Base-by-base conservation (phyloP, 2,329 filamentous ascomycete genomes). In the Aspergillus chevalieri region DNA sequence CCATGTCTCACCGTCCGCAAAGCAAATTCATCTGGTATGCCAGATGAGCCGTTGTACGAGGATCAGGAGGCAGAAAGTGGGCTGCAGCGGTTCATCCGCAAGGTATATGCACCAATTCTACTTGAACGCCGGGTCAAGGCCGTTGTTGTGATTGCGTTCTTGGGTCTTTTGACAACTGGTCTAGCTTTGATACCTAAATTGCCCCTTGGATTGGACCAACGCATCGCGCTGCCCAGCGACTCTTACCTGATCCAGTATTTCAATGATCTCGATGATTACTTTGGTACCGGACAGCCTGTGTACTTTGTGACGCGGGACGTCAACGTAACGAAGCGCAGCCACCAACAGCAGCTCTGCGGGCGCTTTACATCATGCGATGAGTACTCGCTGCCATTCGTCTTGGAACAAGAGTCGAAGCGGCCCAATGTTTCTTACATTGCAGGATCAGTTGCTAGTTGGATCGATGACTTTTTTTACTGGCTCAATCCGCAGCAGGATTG, bases 231-330 rank as follows among this genome's bases (percentile, higher is more conserved):
- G 50, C 93, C 93, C 0, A 88, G 87, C 56, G 91, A 89, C 61
- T 97, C 92, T 1, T 98, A 98, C 66, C 76, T 98, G 46, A 95
- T 98, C 54, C 83, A 87, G 8, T 98, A 95, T 69, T 98, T 98
- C 71, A 90, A 97, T 63, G 93, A 98, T 65, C 76, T 98, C 26
- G 95, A 96, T 66, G 83, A 84, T 52, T 98, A 98, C 66, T 86
- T 97, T 60, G 87, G 91, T 52, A 85, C 84, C 14, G 94, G 93
- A 0, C 92, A 93, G 44, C 93, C 93, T 0, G 90, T 98, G 6
- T 98, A 97, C 69, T 98, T 98, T 67, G 89, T 98, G 43, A 89
- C 91, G 2, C 83, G 85, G 17, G 81, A 86, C 44, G 76, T 93
- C 42, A 93, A 97, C 59, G 79, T 85, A 14, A 94, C 92, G 0